Conservation (phyloP, 352 stramenopile species). For the Phytophthora pluvialis region DNA sequence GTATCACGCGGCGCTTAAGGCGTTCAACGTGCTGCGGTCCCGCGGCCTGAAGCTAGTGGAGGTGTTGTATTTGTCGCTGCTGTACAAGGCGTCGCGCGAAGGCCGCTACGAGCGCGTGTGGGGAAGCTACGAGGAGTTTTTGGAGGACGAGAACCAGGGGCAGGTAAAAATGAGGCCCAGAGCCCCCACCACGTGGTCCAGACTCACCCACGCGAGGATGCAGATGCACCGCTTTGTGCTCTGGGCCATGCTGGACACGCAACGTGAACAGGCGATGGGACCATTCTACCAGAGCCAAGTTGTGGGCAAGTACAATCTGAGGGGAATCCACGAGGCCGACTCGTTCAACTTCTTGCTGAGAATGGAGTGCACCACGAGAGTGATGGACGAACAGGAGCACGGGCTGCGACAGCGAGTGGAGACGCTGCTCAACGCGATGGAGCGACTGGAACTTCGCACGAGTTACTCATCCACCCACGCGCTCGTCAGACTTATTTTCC, state of each 20-base stretch:
- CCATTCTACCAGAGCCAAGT: constrained; percentile 56
- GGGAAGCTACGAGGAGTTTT: constrained; percentile 49
- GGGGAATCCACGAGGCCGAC: constrained; percentile 62
- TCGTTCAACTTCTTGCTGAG: constrained; percentile 71
- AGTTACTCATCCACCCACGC: constrained; percentile 71
- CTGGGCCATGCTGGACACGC: constrained; percentile 60
- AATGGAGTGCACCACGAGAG: constrained; percentile 62
- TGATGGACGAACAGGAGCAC: constrained; percentile 40
- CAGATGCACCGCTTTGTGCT: constrained; percentile 72
- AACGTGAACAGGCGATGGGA: constrained; percentile 37
- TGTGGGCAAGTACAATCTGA: constrained; percentile 46
- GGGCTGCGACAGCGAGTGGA: constrained; percentile 47
- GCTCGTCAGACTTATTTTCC: constrained; percentile 69
- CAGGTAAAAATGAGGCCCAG: constrained; percentile 28
- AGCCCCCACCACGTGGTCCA: constrained; percentile 46
- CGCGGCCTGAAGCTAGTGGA: constrained; percentile 36
- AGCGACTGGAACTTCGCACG: constrained; percentile 42
- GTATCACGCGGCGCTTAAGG: constrained; percentile 39
- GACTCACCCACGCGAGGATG: constrained; percentile 47
- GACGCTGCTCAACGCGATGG: constrained; percentile 51
- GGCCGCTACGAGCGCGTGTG: constrained; percentile 38
- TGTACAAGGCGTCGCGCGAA: constrained; percentile 67
- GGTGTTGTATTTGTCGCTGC: constrained; percentile 56
- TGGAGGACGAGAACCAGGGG: constrained; percentile 37
- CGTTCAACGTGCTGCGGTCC: constrained; percentile 38